Evolutionary conservation across 768 basidiomycete species (phyloP), one percentile per base, ranked within the genome.

Genomic region (Pleurotus pulmonarius): DNA sequence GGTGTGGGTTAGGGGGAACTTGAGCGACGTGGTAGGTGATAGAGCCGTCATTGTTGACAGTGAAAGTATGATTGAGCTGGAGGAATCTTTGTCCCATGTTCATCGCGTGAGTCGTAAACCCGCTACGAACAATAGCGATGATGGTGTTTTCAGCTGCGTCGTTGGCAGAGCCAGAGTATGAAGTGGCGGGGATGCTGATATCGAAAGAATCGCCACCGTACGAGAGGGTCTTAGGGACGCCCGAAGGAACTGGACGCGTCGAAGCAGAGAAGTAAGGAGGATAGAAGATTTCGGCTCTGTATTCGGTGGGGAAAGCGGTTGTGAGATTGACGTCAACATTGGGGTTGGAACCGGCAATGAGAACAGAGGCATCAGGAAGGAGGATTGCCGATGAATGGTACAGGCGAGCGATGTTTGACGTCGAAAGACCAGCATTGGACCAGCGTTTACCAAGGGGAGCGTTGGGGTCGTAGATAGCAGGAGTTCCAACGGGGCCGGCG

Each of bases 271-370:
- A 98, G 75, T 96, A 99, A 5, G 85, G 79, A 0, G 96, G 96
- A 74, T 94, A 98, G 78, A 94, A 99, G 43, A 87, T 80, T 67
- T 96, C 94, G 2, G 88, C 86, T 34, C 82, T 75, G 66, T 94
- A 95, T 20, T 86, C 83, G 1, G 93, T 94, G 0, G 88, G 86
- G 76, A 77, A 94, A 37, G 77, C 43, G 7, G 81, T 79, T n/a
- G 73, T 69, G 29, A 74, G 59, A 63, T 88, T 86, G 59, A 88
- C 87, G 63, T 98, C 94, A 37, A 90, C 77, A 66, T 95, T 96
- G 1, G 95, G 94, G 73, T 98, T 98, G 24, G 92, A 93, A 5
- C 96, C 96, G 25, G 92, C 92, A 61, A 96, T 81, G 52, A 97
- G 70, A 40, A 98, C 86, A 2, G 90, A 90, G 0, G 83, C 92